phyloP scores from a whole-genome alignment of 805 yeast species.

The Blastobotrys mokoenaii region DNA sequence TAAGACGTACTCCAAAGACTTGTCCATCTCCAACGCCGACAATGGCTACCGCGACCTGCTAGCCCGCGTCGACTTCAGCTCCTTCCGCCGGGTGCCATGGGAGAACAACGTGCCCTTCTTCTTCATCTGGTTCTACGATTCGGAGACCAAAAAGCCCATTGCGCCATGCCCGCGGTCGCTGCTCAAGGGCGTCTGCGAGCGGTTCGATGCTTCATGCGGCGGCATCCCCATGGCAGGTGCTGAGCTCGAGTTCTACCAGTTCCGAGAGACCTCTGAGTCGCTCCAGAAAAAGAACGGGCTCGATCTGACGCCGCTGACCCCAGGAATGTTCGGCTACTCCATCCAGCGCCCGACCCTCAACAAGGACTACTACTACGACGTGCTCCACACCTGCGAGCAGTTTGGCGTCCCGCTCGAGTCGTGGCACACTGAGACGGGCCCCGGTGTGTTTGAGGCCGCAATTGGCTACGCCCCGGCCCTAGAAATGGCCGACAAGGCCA shows the following conservation, averaged over 20 bases:
- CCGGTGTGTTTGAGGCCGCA: conserved; percentile 31
- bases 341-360: conserved; percentile 26
- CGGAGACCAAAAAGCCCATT: conserved; percentile 17
- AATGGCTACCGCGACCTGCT: conserved; percentile 26
- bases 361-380: conserved; percentile 22
- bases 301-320: conserved; percentile 23
- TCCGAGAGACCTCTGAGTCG: conserved; percentile 20
- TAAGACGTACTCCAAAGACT: conserved; percentile 21
- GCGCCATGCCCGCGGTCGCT: conserved; percentile 28
- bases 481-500: conserved; percentile 26
- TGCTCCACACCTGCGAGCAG: conserved; percentile 17
- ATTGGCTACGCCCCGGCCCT: conserved; percentile 24
- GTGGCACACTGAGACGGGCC: conserved; percentile 31
- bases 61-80: conserved; percentile 22
- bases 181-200: conserved; percentile 14
- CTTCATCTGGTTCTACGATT: conserved; percentile 21
- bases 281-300: conserved; percentile 17
- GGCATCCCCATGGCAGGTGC: conserved; percentile 25
- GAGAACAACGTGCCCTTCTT: conserved; percentile 24
- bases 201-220: conserved; percentile 8
- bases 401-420: conserved; percentile 26
- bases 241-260: conserved; percentile 29
- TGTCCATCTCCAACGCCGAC: conserved; percentile 21
- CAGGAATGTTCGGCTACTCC: conserved; percentile 32
- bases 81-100: conserved; percentile 24